Evolutionary conservation across 352 stramenopile species (phyloP), one percentile per base, ranked within the genome.

Genomic region (Phytopythium ostracodes): DNA sequence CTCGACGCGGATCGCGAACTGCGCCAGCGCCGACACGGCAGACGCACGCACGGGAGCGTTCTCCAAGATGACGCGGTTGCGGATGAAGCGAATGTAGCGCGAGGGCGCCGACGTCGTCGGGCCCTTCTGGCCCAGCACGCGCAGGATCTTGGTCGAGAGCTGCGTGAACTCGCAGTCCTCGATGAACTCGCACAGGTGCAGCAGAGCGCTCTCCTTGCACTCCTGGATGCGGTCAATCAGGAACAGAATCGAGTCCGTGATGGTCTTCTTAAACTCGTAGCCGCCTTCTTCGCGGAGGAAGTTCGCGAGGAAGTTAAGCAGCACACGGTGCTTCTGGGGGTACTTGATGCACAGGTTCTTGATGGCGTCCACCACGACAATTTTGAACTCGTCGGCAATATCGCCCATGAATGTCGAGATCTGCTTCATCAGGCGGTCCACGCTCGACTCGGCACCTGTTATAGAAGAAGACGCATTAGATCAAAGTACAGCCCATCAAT

Each of bases 301-400:
- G 63, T 98, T 99, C 15, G 95, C 96, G 29, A 99, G 66, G 73
- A 99, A 99, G 66, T 97, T 97, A 2, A 99, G 81, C 53, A 99
- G 81, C 40, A 99, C 88, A 49, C 96, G 89, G 75, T 99, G 94
- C 72, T 99, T 99, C 56, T 97, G 80, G 9, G 97, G 97, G 73
- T 99, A 99, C 56, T 98, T 99, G 56, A 99, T 77, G 73, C 96
- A 99, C 29, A 99, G 71, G 60, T 98, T 97, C 59, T 98, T 97
- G 51, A 99, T 96, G 31, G 94, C 94, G 35, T 97, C 86, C 29
- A 99, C 97, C 25, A 99, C 93, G 1, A 99, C 96, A 61, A 99
- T 98, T 85, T 99, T 99, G 84, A 99, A 99, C 72, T 99, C 98
- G 70, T 99, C 98, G 0, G 96, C 95, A 60, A 99, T 99, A 71